phyloP scores from a whole-genome alignment of 2,329 filamentous ascomycete species.

The Epichloe hybrida region DNA sequence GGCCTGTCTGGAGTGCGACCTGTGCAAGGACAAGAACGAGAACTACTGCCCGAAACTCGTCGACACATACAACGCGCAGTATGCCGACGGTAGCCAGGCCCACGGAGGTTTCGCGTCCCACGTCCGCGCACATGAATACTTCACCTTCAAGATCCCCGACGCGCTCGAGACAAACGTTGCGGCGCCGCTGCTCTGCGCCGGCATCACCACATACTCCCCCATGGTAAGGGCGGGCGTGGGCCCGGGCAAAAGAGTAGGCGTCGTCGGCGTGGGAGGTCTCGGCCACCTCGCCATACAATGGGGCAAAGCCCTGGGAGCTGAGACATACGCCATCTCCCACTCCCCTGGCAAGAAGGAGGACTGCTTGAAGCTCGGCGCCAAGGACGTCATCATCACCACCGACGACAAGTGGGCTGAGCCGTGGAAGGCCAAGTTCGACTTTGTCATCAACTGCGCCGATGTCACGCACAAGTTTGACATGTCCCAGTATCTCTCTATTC shows the following conservation, averaged over 20 bases:
- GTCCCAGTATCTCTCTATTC: constrained; percentile 32
- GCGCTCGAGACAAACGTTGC: constrained; percentile 32
- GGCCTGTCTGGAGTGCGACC: constrained; percentile 38
- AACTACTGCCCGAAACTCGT: constrained; percentile 35
- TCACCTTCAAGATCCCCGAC: constrained; percentile 46
- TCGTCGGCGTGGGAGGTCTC: constrained; percentile 60
- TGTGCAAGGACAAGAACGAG: constrained; percentile 35
- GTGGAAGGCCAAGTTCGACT: constrained; percentile 36
- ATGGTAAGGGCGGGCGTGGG: constrained; percentile 55
- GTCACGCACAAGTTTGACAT: constrained; percentile 42
- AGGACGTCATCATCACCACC: constrained; percentile 32
- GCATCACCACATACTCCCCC: constrained; percentile 60
- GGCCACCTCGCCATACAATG: constrained; percentile 63
- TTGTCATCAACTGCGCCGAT: constrained; percentile 37
- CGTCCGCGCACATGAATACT: constrained; percentile 40
- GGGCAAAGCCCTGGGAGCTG: constrained; percentile 55
- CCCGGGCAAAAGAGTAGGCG: constrained; percentile 55
- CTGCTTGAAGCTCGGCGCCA: constrained; percentile 48
- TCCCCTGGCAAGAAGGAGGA: constrained; percentile 44
- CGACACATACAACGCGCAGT: constrained; percentile 45
- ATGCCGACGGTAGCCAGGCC: constrained; percentile 42
- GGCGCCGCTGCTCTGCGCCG: constrained; percentile 64
- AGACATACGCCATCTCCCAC: constrained; percentile 52
- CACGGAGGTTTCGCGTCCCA: constrained; percentile 51
- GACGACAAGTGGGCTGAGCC: constrained; percentile 45